These are phyloP conservation scores for Corymbia maculata DNA, from an alignment of 345 rosid genomes.

Conservation along the genomic window DNA sequence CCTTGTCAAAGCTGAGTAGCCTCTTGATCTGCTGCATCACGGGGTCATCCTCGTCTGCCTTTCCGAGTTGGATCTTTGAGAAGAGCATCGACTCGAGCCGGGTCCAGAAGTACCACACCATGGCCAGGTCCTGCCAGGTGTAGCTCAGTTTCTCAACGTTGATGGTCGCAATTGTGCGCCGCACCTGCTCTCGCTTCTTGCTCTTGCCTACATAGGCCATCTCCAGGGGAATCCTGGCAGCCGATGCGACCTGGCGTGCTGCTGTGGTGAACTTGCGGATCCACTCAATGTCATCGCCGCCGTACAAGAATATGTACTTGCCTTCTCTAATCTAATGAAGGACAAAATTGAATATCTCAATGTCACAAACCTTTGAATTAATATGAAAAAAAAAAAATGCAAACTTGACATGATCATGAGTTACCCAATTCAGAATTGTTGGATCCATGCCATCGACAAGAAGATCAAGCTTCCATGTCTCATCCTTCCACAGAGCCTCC, in stretches of 20 bases:
- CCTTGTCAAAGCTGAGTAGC: constrained; percentile 68
- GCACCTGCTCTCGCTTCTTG: constrained; percentile 48
- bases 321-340: constrained; percentile 51
- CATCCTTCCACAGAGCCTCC: constrained; percentile 77
- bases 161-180: constrained; percentile 27
- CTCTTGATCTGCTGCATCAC: constrained; percentile 77
- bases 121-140: constrained; percentile 47
- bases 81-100: constrained; percentile 80
- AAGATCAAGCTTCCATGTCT: constrained; percentile 71
- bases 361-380: not conserved
- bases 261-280: constrained; percentile 49
- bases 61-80: constrained; percentile 79
- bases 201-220: constrained; percentile 81
- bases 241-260: constrained; percentile 43
- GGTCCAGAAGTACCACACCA: constrained; percentile 95
- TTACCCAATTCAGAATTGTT: constrained; percentile 64
- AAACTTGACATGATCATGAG: not conserved
- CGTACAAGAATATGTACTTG: constrained; percentile 77
- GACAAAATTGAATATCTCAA: not conserved
- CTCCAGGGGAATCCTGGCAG: constrained; percentile 52
- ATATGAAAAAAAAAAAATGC: not conserved
- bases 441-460: constrained; percentile 74
- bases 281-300: constrained; percentile 87
- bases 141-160: constrained; percentile 43
- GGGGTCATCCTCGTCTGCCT: constrained; percentile 51